Percentiles rank a stretch among this genome's conserved stretches.
Evolutionary conservation across 768 basidiomycete genomes (phyloP).

Genomic region (Mycena crocata): DNA sequence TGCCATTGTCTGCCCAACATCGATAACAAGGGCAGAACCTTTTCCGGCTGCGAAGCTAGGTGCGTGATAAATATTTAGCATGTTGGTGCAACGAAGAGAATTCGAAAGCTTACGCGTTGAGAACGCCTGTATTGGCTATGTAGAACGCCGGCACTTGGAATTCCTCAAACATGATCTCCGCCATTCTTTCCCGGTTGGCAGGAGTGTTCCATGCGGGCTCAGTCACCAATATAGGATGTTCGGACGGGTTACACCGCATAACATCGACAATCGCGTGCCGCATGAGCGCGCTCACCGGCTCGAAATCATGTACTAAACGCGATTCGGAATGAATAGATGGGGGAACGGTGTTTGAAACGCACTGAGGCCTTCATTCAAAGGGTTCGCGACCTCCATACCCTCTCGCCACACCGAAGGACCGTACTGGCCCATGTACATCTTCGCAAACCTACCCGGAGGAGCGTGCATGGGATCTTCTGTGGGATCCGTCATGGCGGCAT

Average conservation of each 20-base stretch:
- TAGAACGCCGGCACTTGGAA: constrained; percentile 96
- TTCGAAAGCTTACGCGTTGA: constrained; percentile 80
- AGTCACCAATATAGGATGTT: constrained; percentile 93
- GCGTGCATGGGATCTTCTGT: constrained; percentile 51
- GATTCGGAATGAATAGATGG: constrained; percentile 3
- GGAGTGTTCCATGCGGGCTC: constrained; percentile 97
- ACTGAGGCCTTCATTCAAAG: constrained; percentile 89
- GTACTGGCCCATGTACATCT: constrained; percentile 86
- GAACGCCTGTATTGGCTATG: constrained; percentile 92
- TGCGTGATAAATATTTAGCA: background rate
- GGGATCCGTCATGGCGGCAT: constrained; percentile 65
- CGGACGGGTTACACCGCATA: constrained; percentile 80
- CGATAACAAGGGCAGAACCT: constrained; percentile 96
- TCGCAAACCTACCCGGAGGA: constrained; percentile 57
- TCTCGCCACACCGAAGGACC: constrained; percentile 91
- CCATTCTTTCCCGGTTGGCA: constrained; percentile 93
- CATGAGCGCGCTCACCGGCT: constrained; percentile 76
- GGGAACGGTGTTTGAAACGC: constrained; percentile 41
- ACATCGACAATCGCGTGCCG: constrained; percentile 80
- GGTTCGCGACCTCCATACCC: constrained; percentile 89
- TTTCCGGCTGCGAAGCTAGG: constrained; percentile 94
- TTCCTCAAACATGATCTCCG: constrained; percentile 98
- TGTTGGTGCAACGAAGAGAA: background rate
- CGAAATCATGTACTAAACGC: constrained; percentile 77
- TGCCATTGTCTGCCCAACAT: constrained; percentile 89